Percentiles rank a stretch among this genome's conserved stretches.
These are phyloP conservation scores for Medicago lupulina DNA, from an alignment of 306 rosid species.

Conservation along the genomic window DNA sequence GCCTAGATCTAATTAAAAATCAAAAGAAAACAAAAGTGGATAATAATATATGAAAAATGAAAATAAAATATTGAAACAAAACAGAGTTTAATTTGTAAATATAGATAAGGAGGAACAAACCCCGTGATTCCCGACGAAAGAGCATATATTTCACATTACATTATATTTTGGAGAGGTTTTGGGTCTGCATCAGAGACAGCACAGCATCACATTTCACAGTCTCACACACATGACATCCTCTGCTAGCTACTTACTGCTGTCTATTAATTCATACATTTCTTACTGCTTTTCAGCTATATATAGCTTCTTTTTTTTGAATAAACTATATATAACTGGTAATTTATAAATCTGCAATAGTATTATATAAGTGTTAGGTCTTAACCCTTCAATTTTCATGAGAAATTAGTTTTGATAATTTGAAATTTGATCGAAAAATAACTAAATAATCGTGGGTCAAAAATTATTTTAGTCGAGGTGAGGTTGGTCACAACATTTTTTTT, in stretches of 20 bases:
- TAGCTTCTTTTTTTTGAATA: too few species aligned
- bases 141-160: conserved; percentile 39
- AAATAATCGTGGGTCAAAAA: too few species aligned
- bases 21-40: conserved; percentile 13
- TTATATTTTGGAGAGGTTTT: conserved; percentile 41
- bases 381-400: too few species aligned
- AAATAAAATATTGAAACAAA: conserved; percentile 35
- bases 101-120: conserved; percentile 50
- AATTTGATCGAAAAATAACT: too few species aligned
- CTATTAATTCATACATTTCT: conserved; percentile 38
- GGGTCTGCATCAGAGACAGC: conserved; percentile 65
- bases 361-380: background rate
- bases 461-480: too few species aligned
- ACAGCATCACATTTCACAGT: conserved; percentile 48
- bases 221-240: conserved; percentile 47
- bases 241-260: conserved; percentile 34
- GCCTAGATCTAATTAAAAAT: conserved; percentile 26
- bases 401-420: background rate
- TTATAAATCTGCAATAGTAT: background rate
- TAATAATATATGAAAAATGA: conserved; percentile 23
- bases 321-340: conserved; percentile 11
- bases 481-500: too few species aligned
- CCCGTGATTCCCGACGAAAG: conserved; percentile 79
- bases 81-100: conserved; percentile 35
- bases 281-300: conserved; percentile 23